A percentile compares a stretch with the other conserved stretches of the same genome.
These are phyloP conservation scores for Mucuna pruriens DNA, from an alignment of 306 rosid genomes.

Conservation along the genomic window DNA sequence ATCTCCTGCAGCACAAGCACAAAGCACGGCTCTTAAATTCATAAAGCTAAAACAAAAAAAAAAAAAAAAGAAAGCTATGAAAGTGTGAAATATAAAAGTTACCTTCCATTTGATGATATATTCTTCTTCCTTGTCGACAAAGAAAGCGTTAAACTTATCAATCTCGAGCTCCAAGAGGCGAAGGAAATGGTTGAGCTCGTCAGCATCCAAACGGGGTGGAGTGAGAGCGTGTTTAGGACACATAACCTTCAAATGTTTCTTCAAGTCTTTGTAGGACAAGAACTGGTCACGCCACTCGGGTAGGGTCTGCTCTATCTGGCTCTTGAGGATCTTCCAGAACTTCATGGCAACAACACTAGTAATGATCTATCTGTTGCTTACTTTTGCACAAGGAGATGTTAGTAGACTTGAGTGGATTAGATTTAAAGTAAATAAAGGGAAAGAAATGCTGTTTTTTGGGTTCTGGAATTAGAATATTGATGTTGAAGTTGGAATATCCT, in stretches of 20 bases:
- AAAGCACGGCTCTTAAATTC: neutral
- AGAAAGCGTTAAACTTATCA: slow-evolving; percentile 74
- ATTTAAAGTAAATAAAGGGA: neutral
- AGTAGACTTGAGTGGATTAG: neutral
- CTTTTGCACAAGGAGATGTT: neutral
- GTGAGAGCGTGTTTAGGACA: slow-evolving; percentile 51
- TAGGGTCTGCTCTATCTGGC: slow-evolving; percentile 69
- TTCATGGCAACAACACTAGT: slow-evolving; percentile 52
- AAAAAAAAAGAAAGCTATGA: neutral
- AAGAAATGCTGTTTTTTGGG: neutral
- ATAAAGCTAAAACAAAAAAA: neutral
- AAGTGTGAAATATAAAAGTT: neutral
- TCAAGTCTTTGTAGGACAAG: slow-evolving; percentile 76
- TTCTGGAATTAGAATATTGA: neutral
- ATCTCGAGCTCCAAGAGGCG: slow-evolving; percentile 66
- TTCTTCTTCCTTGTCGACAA: slow-evolving; percentile 73
- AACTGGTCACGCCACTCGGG: slow-evolving; percentile 92
- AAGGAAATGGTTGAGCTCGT: slow-evolving; percentile 50
- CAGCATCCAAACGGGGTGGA: slow-evolving; percentile 39
- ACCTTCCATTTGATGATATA: slow-evolving; percentile 79
- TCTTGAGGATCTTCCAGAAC: slow-evolving; percentile 80
- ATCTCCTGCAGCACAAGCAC: slow-evolving; percentile 59
- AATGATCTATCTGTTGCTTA: neutral
- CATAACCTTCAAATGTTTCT: slow-evolving; percentile 74
- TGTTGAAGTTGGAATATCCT: neutral